phyloP scores from a whole-genome alignment of 148 eudicot species.

The Amaranthus palmeri region DNA sequence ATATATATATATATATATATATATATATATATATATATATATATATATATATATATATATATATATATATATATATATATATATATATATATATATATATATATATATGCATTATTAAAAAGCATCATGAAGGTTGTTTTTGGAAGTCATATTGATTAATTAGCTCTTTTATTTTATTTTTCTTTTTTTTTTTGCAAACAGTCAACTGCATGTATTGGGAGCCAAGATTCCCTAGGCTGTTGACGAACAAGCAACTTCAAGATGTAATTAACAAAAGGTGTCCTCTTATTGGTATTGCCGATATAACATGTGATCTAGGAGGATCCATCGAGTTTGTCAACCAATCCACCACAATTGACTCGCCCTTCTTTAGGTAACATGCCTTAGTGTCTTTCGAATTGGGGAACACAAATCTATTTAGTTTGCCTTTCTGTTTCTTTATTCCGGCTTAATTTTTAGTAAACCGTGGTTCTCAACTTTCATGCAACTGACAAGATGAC shows the following conservation, averaged over 20 bases:
- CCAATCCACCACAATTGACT: slow-evolving; percentile 76
- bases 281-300: slow-evolving; percentile 84
- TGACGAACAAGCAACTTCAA: slow-evolving; percentile 73
- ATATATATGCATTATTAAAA: too few relatives aligned
- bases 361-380: slow-evolving; percentile 85
- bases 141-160: background rate
- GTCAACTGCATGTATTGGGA: slow-evolving; percentile 99
- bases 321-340: slow-evolving; percentile 93
- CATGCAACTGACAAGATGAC: background rate
- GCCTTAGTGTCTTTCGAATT: background rate
- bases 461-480: background rate
- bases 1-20: too few relatives aligned
- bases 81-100: too few relatives aligned
- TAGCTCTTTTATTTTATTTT: background rate
- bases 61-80: too few relatives aligned
- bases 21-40: too few relatives aligned
- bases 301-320: slow-evolving; percentile 95
- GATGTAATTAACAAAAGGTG: slow-evolving; percentile 53
- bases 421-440: background rate
- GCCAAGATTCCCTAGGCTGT: slow-evolving; percentile 80
- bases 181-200: slow-evolving; percentile 29
- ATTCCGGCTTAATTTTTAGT: background rate
- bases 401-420: background rate
- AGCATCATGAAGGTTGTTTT: too few relatives aligned
- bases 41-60: too few relatives aligned